Evolutionary conservation across 1,284 basidiomycete genomes (phyloP).

Genomic region (Ustilago shanxiensis): DNA sequence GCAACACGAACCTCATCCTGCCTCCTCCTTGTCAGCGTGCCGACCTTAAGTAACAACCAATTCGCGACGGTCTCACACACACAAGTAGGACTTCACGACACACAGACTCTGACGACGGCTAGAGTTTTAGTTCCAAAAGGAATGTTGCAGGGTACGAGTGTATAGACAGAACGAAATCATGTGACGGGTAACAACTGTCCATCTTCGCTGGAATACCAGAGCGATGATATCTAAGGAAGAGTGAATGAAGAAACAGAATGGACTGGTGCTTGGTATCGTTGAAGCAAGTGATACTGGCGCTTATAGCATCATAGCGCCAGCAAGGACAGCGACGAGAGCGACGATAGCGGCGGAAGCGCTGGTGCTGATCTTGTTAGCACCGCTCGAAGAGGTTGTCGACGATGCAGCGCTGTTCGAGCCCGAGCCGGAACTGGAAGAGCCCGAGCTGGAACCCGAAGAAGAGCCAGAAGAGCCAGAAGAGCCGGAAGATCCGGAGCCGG

Average conservation of each 20-base stretch:
- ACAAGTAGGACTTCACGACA: too few relatives aligned
- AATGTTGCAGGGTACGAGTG: background rate
- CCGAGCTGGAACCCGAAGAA: conserved; percentile 6
- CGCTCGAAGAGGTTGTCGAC: conserved; percentile 25
- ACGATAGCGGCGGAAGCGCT: conserved; percentile 25
- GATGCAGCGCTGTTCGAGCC: conserved; percentile 2
- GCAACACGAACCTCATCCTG: too few relatives aligned
- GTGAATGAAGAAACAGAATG: background rate
- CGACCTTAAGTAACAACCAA: background rate
- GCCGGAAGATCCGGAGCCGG: conserved; percentile 14
- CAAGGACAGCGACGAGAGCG: conserved; percentile 37
- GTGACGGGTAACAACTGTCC: background rate
- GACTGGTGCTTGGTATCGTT: background rate
- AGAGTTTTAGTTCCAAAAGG: background rate
- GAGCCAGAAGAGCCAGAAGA: conserved; percentile 19
- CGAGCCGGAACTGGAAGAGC: conserved; percentile 18
- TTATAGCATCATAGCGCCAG: conserved; percentile 57
- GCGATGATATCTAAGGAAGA: background rate
- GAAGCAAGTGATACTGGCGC: background rate
- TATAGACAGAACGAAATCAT: background rate
- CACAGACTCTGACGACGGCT: too few relatives aligned
- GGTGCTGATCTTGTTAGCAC: conserved; percentile 25
- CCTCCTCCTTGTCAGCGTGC: background rate
- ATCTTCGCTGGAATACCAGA: background rate
- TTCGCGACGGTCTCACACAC: background rate